These are phyloP conservation scores for Tricholoma hemisulphureum DNA, from an alignment of 768 basidiomycete genomes.

Conservation along the genomic window DNA sequence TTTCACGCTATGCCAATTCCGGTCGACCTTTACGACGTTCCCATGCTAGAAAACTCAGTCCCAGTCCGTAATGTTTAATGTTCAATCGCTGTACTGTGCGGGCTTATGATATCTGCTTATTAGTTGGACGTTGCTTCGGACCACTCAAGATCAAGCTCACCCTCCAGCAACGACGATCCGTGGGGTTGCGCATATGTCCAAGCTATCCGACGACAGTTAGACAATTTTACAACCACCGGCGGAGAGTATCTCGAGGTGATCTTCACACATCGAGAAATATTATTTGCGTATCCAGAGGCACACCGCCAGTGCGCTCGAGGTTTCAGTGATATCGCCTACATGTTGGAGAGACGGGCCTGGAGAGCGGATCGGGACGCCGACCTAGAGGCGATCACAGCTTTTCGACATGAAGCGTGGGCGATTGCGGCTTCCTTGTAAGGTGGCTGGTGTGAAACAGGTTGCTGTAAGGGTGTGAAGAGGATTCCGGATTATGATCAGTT, in stretches of 20 bases:
- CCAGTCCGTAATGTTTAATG: slow-evolving; percentile 32
- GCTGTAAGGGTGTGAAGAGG: neutral
- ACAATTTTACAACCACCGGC: slow-evolving; percentile 55
- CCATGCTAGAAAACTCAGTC: slow-evolving; percentile 46
- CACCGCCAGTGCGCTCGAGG: slow-evolving; percentile 64
- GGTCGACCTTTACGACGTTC: slow-evolving; percentile 31
- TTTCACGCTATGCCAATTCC: slow-evolving; percentile 10
- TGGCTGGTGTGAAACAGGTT: neutral
- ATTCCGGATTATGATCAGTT: neutral
- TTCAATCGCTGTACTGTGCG: neutral
- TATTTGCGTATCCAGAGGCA: slow-evolving; percentile 57
- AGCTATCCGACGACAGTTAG: slow-evolving; percentile 56
- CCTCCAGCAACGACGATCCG: slow-evolving; percentile 30
- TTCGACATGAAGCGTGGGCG: slow-evolving; percentile 68
- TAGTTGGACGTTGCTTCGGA: slow-evolving; percentile 46
- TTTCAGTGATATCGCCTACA: slow-evolving; percentile 63
- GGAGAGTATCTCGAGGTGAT: slow-evolving; percentile 78
- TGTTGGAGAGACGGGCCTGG: slow-evolving; percentile 65
- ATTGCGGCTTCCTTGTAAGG: slow-evolving; percentile 43
- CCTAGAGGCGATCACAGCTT: slow-evolving; percentile 63
- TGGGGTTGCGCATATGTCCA: slow-evolving; percentile 65
- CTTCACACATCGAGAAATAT: slow-evolving; percentile 73
- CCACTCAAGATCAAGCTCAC: slow-evolving; percentile 45
- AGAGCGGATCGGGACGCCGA: slow-evolving; percentile 70
- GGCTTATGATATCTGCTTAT: neutral